These are phyloP conservation scores for Tuber indicum DNA, from an alignment of 495 filamentous ascomycete genomes.

Conservation along the genomic window DNA sequence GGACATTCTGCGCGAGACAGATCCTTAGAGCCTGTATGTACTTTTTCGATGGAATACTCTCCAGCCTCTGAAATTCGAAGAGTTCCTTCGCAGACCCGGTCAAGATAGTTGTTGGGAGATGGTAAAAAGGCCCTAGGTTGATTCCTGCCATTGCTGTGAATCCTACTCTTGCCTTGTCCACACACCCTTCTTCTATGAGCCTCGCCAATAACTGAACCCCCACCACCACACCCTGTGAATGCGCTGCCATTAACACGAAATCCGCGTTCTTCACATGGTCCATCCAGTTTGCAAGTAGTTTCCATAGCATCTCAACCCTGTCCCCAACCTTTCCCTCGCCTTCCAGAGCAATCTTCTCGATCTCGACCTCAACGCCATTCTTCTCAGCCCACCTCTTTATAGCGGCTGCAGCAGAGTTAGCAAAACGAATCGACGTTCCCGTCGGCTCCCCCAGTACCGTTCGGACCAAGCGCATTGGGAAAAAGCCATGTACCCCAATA, in stretches of 20 bases:
- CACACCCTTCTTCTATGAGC: constrained; percentile 56
- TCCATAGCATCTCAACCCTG: constrained; percentile 86
- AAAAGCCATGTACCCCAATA: constrained; percentile 91
- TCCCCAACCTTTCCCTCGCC: constrained; percentile 95
- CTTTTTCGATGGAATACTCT: constrained; percentile 72
- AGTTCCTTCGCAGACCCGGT: constrained; percentile 84
- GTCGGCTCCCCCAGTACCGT: constrained; percentile 89
- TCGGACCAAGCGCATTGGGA: constrained; percentile 76
- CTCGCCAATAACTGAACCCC: constrained; percentile 89
- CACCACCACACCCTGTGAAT: constrained; percentile 93
- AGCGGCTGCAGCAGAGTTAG: constrained; percentile 75
- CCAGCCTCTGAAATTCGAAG: constrained; percentile 78
- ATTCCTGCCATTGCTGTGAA: constrained; percentile 60
- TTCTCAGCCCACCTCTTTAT: constrained; percentile 72
- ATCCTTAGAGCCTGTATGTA: constrained; percentile 69
- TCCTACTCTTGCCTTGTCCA: constrained; percentile 39
- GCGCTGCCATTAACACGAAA: constrained; percentile 80
- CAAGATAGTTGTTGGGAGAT: constrained; percentile 63
- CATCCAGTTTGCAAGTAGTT: constrained; percentile 88
- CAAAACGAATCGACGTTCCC: constrained; percentile 89
- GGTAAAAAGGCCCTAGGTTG: constrained; percentile 74
- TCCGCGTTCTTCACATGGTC: constrained; percentile 81
- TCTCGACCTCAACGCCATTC: constrained; percentile 59
- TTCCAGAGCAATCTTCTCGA: constrained; percentile 90
- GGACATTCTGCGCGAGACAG: constrained; percentile 67